Base-by-base conservation (phyloP, 148 eudicot species). In the Linanthus parryae region DNA sequence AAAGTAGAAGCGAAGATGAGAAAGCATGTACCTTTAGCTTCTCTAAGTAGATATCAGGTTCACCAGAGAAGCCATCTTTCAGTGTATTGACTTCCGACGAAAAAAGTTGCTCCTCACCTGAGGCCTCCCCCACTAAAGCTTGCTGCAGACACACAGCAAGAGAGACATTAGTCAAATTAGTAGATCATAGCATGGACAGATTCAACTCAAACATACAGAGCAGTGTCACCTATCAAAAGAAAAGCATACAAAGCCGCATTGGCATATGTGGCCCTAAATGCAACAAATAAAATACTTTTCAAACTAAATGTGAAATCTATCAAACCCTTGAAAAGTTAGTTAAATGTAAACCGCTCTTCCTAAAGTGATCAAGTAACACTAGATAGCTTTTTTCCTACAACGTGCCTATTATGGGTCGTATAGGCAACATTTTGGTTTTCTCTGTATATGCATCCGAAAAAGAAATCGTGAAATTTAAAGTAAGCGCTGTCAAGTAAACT, bases 51-150 rank as follows among this genome's bases (percentile, higher is more conserved):
- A 52, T 62, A 69, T 72, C 80, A 53, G 79, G 76, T 68, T 84
- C 98, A 69, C 71, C 52, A 55, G 66, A 55, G 50, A 62, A 37
- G 33, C 82, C 76, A 48, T 72, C 71, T 61, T 66, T 84, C 26
- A 56, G 31, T 19, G 44, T 57, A 61, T 37, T 70, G 63, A 62
- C 74, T 75, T 72, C 94, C 44, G 85, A 71, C 57, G 85, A 81
- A 70, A 92, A 92, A 60, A 92, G 94, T 64, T 81, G 90, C 48
- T 92, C 96, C 59, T 87, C 98, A 29, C 82, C 94, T 19, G 90
- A 67, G 65, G 71, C 94, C 74, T 92, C 98, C 54, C 98, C 96
- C 57, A 92, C 87, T 80, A 92, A 74, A 36, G 96, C 94, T 87
- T 79, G 75, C 98, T 92, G 82, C 54, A 77, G 59, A 12, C 16